Evolutionary conservation across 2,329 filamentous ascomycete genomes (phyloP), one percentile per base, ranked within the genome.

Genomic region (Pseudofabraea citricarpa): DNA sequence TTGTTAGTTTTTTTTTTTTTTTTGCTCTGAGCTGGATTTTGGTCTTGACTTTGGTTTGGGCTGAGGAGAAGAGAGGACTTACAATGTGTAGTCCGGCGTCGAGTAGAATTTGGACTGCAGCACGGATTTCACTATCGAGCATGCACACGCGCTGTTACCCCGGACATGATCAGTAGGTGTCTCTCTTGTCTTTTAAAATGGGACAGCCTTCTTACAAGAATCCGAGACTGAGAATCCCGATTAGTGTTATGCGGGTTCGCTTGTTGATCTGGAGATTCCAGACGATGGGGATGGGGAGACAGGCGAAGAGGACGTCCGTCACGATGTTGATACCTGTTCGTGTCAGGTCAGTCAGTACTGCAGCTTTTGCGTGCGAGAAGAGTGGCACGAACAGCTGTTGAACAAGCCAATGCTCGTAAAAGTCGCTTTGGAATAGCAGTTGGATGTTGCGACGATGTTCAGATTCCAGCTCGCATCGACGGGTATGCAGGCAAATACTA

Each of bases 401-500:
- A 68, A 65, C n/a, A 75, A 53, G 12, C 68, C 70, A 19, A 74
- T 61, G 21, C 62, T 59, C n/a, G 59, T 63, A 50, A 69, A 74
- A 1, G 63, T 65, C 2, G 42, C 46, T 23, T 56, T 54, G 9
- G 60, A 63, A 49, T 67, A 72, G 52, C 72, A 76, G n/a, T 61
- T 63, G 0, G 69, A 67, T 16, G 49, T 57, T 6, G 61, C 57
- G n/a, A 58, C 57, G 1, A 67, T 43, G 2, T 48, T 46, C 7
- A 55, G 49, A 44, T 72, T 60, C 73, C 73, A 76, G 0, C 61
- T 60, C 7, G 71, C 70, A 10, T 53, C 40, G 5, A 74, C 59
- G 0, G 72, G 71, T 16, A 64, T 42, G 46, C 73, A 76, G 41
- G 69, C 63, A 51, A 74, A 72, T 13, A 74, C 64, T 32, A 75